Evolutionary conservation across 2,329 filamentous ascomycete species (phyloP), one percentile per base, ranked within the genome.

Genomic region (Coleophoma eucalyptorum): DNA sequence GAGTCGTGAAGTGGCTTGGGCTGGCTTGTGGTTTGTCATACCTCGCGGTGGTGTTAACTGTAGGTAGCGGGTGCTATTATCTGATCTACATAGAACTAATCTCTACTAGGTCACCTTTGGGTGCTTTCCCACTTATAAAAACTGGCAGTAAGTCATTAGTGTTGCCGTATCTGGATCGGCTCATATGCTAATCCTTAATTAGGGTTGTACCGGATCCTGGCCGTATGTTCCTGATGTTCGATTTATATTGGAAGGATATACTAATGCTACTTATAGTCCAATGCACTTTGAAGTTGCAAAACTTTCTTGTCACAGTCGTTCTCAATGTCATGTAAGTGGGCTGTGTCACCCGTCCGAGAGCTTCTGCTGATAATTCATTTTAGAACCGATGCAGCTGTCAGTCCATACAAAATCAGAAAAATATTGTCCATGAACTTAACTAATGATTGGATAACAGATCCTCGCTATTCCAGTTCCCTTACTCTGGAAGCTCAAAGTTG

Each of bases 1-100:
- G 52, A 15, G 50, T 65, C 13, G 62, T 71, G 41, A 67, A 63
- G 32, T 52, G 44, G 45, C 33, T 55, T 13, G 48, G 32, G 19
- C n/a, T 51, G 32, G 48, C n/a, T 19, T 55, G 54, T 45, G 47
- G 34, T 6, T 7, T 52, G 5, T 49, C 54, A 7, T 55, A 55
- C 31, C 8, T 55, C 11, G 49, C 43, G 12, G 54, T 55, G 18
- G 16, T 53, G 10, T 34, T 48, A 2, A 55, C 54, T 3, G 48
- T 46, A 43, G 18, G 35, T 20, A 12, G 34, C 5, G 41, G 34
- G n/a, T 11, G 41, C 43, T 10, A 19, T 43, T 31, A 41, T 15
- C 8, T 37, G 12, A 38, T 38, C 12, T 38, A 38, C 12, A 38
- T 18, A 38, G 7, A 3, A n/a, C 16, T 18, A 6, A 38, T 8